Evolutionary conservation across 2,329 filamentous ascomycete genomes (phyloP), one percentile per base, ranked within the genome.

Genomic region (Laburnicola sp.): DNA sequence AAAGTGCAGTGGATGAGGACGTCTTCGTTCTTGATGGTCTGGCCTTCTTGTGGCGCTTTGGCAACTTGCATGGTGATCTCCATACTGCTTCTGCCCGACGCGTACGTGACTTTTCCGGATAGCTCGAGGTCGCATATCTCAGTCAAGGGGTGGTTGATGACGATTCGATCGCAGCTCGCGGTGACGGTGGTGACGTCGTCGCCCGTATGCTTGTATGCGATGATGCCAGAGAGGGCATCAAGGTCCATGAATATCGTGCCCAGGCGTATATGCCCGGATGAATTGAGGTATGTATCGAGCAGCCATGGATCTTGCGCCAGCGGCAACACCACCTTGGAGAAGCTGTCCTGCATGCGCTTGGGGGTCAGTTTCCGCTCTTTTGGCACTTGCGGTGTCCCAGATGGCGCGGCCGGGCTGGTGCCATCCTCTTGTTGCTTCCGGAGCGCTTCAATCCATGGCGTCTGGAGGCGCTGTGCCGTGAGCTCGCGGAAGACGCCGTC

Each of bases 51-150:
- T 0, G 85, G 81, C 0, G 83, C 86, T 64, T 86, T 87, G 6
- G 86, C 85, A 16, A 91, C 86, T 66, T 88, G 85, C 58, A 88
- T 81, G 0, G 86, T 88, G 6, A 91, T 85, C 60, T 91, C 87
- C 71, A 89, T 83, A 65, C 86, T 89, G 53, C 84, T 88, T 50
- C 87, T 75, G 0, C 88, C 87, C 1, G 87, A 87, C 0, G 87
- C 86, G 66, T 89, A 91, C 0, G 87, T 85, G 21, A 86, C 84
- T 55, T 82, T 78, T 3, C 84, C 84, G 51, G 85, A 88, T 34
- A 90, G 81, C 64, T 91, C 85, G 7, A 92, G 81, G 68, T 92
- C 88, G 58, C 87, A 91, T 47, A 92, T 89, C 63, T 91, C 87
- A 32, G 83, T 87, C 23, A 91, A 75, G 0, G 87, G 87, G 52